Percentiles rank a stretch among this genome's conserved stretches.
Evolutionary conservation across 768 basidiomycete genomes (phyloP).

Genomic region (Coprinopsis cinerea): DNA sequence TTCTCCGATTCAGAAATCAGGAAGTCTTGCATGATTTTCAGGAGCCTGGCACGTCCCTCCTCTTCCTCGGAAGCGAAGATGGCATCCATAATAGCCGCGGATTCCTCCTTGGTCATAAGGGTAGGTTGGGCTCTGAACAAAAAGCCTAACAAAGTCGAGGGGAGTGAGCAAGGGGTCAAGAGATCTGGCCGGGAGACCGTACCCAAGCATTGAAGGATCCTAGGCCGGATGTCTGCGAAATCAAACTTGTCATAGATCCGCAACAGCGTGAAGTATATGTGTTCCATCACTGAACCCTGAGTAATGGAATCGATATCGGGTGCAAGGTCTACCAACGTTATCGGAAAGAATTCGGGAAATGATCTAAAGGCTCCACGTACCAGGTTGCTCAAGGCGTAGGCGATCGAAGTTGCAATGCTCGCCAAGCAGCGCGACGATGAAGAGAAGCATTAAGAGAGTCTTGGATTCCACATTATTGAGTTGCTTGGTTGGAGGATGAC

Average conservation of each 20-base stretch:
- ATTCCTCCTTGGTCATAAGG: conserved; percentile 77
- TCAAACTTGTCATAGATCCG: conserved; percentile 64
- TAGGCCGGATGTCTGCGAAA: conserved; percentile 54
- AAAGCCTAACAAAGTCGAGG: conserved; percentile 56
- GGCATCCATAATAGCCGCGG: conserved; percentile 81
- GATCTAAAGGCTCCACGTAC: conserved; percentile 33
- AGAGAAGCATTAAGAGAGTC: conserved; percentile 64
- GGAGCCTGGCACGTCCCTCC: conserved; percentile 64
- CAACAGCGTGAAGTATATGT: conserved; percentile 71
- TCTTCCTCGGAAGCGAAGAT: conserved; percentile 75
- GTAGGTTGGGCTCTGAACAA: conserved; percentile 90
- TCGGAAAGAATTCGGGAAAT: neutral
- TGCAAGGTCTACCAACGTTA: conserved; percentile 37
- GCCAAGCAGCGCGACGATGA: conserved; percentile 78
- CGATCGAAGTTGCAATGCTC: conserved; percentile 88
- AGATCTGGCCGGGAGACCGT: conserved; percentile 19
- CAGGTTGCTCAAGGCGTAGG: conserved; percentile 53
- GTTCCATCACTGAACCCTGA: conserved; percentile 68
- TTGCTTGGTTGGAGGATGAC: conserved; percentile 33
- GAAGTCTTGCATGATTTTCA: conserved; percentile 92
- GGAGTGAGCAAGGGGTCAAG: too few relatives aligned
- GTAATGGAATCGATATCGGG: conserved; percentile 54
- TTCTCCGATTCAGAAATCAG: conserved; percentile 78
- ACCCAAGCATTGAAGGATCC: conserved; percentile 86
- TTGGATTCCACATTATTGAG: conserved; percentile 45